These are phyloP conservation scores for Ophiosphaerella narmari DNA, from an alignment of 2,329 filamentous ascomycete species.

Conservation along the genomic window DNA sequence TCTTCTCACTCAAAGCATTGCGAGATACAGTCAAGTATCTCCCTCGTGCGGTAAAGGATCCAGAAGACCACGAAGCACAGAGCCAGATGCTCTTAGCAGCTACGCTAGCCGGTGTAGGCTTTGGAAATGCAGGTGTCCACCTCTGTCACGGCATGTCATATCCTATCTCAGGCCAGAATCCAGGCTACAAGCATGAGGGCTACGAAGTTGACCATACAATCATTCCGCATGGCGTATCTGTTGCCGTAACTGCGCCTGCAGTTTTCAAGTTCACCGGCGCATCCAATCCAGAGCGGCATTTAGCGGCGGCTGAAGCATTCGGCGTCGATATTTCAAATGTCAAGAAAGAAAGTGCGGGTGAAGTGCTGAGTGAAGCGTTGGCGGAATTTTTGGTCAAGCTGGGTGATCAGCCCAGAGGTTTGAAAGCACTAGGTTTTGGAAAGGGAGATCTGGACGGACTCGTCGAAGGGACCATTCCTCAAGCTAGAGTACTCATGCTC, in stretches of 20 bases:
- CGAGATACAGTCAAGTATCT: slow-evolving; percentile 87
- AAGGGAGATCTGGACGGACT: slow-evolving; percentile 75
- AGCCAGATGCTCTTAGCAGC: slow-evolving; percentile 94
- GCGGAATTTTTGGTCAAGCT: slow-evolving; percentile 78
- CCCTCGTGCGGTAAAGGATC: slow-evolving; percentile 82
- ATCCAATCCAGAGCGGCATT: slow-evolving; percentile 89
- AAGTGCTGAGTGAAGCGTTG: slow-evolving; percentile 83
- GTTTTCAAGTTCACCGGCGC: slow-evolving; percentile 93
- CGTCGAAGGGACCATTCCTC: slow-evolving; percentile 93
- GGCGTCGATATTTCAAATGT: slow-evolving; percentile 87
- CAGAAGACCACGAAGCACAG: slow-evolving; percentile 91
- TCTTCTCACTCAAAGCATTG: slow-evolving; percentile 89
- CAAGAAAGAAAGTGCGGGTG: slow-evolving; percentile 86
- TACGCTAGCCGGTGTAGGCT: slow-evolving; percentile 91
- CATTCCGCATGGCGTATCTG: slow-evolving; percentile 94
- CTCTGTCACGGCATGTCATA: slow-evolving; percentile 93
- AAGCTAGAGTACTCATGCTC: slow-evolving; percentile 86
- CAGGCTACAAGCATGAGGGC: slow-evolving; percentile 84
- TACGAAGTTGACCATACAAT: slow-evolving; percentile 78
- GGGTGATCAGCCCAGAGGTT: slow-evolving; percentile 86
- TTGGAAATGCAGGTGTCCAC: slow-evolving; percentile 97
- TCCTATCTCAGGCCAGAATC: slow-evolving; percentile 94
- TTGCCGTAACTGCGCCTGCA: slow-evolving; percentile 89
- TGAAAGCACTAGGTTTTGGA: slow-evolving; percentile 82
- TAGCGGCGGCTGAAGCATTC: slow-evolving; percentile 86